A percentile compares a stretch with the other conserved stretches of the same genome.
Evolutionary conservation across 2,329 filamentous ascomycete genomes (phyloP).

Genomic region (Penicillium sp.): DNA sequence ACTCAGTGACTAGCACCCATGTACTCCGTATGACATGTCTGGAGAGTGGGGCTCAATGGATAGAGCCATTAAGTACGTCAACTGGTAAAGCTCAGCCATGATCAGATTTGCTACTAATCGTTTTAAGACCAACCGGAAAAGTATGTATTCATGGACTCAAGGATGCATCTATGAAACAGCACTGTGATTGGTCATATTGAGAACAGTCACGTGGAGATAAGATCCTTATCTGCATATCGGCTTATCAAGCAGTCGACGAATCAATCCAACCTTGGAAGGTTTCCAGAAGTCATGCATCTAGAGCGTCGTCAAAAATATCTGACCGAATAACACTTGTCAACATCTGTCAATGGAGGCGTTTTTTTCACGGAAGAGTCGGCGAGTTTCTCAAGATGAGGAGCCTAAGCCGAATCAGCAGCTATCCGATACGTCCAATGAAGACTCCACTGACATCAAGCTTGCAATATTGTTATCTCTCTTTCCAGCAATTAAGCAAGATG

Average conservation of each 20-base stretch:
- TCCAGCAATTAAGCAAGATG: slow-evolving; percentile 63
- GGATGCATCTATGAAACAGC: background rate
- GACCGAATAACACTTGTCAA: background rate
- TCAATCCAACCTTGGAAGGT: background rate
- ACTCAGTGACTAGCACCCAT: no score
- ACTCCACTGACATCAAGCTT: slow-evolving; percentile 87
- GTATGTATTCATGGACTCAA: background rate
- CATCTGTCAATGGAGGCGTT: slow-evolving; percentile 41
- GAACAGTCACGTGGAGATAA: slow-evolving; percentile 33
- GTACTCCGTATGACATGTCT: no score
- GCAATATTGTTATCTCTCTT: slow-evolving; percentile 80
- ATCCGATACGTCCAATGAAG: slow-evolving; percentile 53
- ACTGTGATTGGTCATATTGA: slow-evolving; percentile 32
- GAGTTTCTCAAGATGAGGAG: slow-evolving; percentile 16
- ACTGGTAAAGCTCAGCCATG: no score
- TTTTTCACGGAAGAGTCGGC: slow-evolving; percentile 39
- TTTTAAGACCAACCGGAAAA: no score
- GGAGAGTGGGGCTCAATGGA: no score
- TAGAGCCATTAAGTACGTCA: no score
- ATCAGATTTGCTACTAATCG: no score
- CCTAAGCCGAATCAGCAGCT: slow-evolving; percentile 8
- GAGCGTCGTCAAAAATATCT: background rate
- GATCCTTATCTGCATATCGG: slow-evolving; percentile 8
- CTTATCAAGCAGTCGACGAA: background rate
- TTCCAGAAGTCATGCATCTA: background rate